Evolutionary conservation across 345 rosid genomes (phyloP).

Genomic region (Excoecaria cochinchinensis): DNA sequence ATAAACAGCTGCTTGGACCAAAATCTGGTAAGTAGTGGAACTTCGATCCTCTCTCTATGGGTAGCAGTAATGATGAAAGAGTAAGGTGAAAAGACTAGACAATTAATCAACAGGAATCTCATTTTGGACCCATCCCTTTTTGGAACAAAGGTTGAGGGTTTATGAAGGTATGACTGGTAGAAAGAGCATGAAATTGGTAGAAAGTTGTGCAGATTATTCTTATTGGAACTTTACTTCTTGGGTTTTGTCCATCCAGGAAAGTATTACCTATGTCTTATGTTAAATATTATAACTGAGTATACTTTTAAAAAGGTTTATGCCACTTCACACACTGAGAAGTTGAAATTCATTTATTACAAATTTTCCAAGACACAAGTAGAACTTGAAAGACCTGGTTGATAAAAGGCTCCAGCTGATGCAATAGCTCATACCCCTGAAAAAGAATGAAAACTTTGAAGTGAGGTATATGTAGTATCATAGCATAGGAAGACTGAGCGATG

Average conservation of each 20-base stretch:
- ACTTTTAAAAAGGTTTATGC: neutral
- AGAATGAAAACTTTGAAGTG: constrained; percentile 4
- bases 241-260: neutral
- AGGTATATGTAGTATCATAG: neutral
- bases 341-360: neutral
- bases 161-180: neutral
- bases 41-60: neutral
- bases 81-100: neutral
- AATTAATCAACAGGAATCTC: neutral
- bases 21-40: neutral
- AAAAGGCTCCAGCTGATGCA: constrained; percentile 76
- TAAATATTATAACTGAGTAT: neutral
- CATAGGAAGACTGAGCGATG: constrained; percentile 1
- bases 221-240: neutral
- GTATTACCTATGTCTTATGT: neutral
- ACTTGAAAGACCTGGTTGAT: constrained; percentile 59
- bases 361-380: constrained; percentile 7
- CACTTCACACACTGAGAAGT: neutral
- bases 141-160: neutral
- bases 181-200: neutral
- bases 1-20: neutral
- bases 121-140: neutral
- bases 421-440: constrained; percentile 72
- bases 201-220: neutral
- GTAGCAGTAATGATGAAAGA: neutral